Evolutionary conservation across 1,139 yeast genomes (phyloP).

Genomic region (Pichia kudriavzevii): DNA sequence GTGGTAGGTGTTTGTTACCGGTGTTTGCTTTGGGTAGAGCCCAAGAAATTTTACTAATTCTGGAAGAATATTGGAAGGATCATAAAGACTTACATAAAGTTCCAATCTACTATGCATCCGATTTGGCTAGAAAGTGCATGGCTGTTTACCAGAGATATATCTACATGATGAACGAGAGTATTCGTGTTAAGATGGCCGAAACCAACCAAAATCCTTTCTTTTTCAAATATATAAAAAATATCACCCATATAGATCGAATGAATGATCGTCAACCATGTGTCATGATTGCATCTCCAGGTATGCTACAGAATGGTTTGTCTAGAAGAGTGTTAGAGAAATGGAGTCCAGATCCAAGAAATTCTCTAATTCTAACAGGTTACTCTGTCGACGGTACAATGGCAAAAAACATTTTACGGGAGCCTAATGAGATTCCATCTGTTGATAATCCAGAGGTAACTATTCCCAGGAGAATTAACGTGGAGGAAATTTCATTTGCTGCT

Average conservation of each 20-base stretch:
- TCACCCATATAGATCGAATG: constrained; percentile 72
- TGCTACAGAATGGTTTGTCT: constrained; percentile 93
- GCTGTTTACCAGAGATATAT: constrained; percentile 96
- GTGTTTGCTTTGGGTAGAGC: constrained; percentile 97
- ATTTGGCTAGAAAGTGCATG: constrained; percentile 91
- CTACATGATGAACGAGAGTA: constrained; percentile 92
- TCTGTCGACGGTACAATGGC: constrained; percentile 99
- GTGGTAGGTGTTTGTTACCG: constrained; percentile 89
- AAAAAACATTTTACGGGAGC: constrained; percentile 78
- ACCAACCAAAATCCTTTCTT: constrained; percentile 80
- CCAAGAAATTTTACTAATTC: constrained; percentile 78
- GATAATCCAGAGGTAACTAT: constrained; percentile 73
- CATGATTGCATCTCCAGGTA: constrained; percentile 95
- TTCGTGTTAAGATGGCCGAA: constrained; percentile 70
- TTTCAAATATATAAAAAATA: constrained; percentile 76
- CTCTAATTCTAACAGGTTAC: constrained; percentile 87
- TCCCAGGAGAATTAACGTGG: constrained; percentile 84
- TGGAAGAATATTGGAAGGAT: constrained; percentile 90
- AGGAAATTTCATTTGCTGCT: constrained; percentile 96
- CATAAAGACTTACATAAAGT: constrained; percentile 78
- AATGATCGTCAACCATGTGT: constrained; percentile 96
- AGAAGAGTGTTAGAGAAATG: constrained; percentile 86
- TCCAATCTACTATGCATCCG: constrained; percentile 85
- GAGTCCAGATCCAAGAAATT: constrained; percentile 94
- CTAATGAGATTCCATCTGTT: constrained; percentile 76